phyloP scores from a whole-genome alignment of 352 stramenopile species.

The Thalassiosira livingstoniorum region DNA sequence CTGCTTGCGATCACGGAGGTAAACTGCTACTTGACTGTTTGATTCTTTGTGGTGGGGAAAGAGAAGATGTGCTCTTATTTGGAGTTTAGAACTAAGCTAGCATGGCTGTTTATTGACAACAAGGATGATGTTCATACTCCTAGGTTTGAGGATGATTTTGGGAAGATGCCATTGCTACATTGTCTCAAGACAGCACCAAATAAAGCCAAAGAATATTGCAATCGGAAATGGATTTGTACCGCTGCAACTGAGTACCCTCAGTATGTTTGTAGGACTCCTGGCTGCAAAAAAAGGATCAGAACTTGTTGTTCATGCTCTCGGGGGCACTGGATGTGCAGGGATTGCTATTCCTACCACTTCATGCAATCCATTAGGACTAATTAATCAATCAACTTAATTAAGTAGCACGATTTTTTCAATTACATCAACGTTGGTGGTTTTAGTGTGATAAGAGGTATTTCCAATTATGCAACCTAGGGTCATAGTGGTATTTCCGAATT shows the following conservation, averaged over 20 bases:
- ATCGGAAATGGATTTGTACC: not conserved
- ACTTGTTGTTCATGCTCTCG: not conserved
- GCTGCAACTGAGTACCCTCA: not conserved
- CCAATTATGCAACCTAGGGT: not conserved
- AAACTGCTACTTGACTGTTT: constrained; percentile 20
- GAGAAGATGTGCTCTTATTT: not conserved
- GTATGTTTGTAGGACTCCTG: not conserved
- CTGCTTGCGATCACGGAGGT: constrained; percentile 41
- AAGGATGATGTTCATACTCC: not conserved
- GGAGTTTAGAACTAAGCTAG: not conserved
- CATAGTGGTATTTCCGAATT: constrained; percentile 1
- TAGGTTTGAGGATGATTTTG: not conserved
- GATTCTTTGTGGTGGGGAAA: constrained; percentile 2
- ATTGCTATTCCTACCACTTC: not conserved
- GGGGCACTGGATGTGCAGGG: not conserved
- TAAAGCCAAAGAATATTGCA: not conserved
- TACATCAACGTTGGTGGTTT: not conserved
- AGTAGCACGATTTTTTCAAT: not conserved
- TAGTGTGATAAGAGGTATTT: not conserved
- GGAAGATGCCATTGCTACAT: not conserved
- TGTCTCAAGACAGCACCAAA: not conserved
- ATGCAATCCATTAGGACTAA: not conserved
- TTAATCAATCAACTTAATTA: not conserved
- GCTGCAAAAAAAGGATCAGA: not conserved
- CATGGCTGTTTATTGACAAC: constrained; percentile 18